Percentiles rank a stretch among this genome's conserved stretches.
Conservation (phyloP, 2,329 filamentous ascomycete species). For the Zymoseptoria ardabiliae region DNA sequence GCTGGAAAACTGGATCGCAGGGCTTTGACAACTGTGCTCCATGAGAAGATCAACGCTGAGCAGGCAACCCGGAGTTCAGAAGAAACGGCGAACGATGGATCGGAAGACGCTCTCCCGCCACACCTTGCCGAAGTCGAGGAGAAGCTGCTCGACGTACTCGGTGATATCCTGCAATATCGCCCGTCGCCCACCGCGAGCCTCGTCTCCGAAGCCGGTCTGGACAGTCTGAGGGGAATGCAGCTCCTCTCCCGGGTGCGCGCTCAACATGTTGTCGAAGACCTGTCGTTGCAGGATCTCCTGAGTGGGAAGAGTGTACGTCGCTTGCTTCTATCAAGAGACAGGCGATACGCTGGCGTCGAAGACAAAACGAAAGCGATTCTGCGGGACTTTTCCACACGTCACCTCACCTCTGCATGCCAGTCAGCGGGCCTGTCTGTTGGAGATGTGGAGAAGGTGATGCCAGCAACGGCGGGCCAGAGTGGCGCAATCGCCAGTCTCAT, state of each 20-base stretch:
- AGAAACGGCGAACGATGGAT: background rate
- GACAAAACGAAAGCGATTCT: background rate
- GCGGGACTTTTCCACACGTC: constrained; percentile 2
- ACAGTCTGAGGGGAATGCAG: constrained; percentile 5
- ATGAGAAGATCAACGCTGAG: background rate
- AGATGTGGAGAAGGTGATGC: constrained; percentile 36
- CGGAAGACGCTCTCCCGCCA: background rate
- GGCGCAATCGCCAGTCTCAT: constrained; percentile 71
- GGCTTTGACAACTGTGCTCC: constrained; percentile 1
- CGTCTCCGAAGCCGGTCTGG: background rate
- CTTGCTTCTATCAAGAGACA: background rate
- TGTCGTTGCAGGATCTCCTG: constrained; percentile 1
- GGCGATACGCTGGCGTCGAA: background rate
- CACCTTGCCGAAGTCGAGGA: background rate
- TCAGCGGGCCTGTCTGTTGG: background rate
- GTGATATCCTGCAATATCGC: background rate
- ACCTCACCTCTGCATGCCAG: background rate
- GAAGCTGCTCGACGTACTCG: background rate
- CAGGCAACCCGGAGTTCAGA: background rate
- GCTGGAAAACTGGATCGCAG: constrained; percentile 6
- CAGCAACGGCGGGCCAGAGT: constrained; percentile 65
- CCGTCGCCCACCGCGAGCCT: background rate
- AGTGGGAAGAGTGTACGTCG: background rate
- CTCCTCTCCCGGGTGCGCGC: constrained; percentile 2
- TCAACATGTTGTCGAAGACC: background rate